Conservation (phyloP, 352 stramenopile genomes). For the Lagenidium sp. region DNA sequence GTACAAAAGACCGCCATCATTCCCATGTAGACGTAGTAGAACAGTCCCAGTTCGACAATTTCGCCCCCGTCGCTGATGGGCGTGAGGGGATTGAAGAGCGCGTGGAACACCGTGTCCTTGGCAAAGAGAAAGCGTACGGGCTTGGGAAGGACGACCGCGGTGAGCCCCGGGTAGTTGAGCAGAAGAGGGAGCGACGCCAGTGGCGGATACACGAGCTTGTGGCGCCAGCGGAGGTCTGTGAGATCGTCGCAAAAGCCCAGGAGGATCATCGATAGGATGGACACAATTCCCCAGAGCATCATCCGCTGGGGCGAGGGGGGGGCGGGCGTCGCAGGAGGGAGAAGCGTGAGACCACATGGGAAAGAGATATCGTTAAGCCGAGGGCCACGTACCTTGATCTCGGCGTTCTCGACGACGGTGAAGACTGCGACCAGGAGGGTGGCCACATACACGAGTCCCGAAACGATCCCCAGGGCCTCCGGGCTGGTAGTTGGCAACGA, state of each 20-base stretch:
- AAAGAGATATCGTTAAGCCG: no score
- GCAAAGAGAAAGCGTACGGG: slow-evolving; percentile 63
- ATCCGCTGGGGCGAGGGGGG: slow-evolving; percentile 28
- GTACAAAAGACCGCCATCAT: slow-evolving; percentile 99
- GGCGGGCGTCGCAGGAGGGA: neutral
- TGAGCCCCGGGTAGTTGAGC: slow-evolving; percentile 95
- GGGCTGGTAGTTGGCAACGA: slow-evolving; percentile 27
- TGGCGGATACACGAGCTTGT: slow-evolving; percentile 96
- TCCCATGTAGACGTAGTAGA: slow-evolving; percentile 98
- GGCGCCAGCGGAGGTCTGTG: slow-evolving; percentile 91
- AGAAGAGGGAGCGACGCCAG: slow-evolving; percentile 96
- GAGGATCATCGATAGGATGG: slow-evolving; percentile 89
- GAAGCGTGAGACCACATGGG: no score
- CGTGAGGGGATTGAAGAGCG: slow-evolving; percentile 52
- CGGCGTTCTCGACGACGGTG: slow-evolving; percentile 48
- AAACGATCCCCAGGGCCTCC: slow-evolving; percentile 84
- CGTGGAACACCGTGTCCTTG: slow-evolving; percentile 45
- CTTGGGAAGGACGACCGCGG: slow-evolving; percentile 91
- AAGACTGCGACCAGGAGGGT: slow-evolving; percentile 63
- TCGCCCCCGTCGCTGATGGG: slow-evolving; percentile 68
- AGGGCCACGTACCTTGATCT: slow-evolving; percentile 31
- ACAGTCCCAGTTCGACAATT: slow-evolving; percentile 88
- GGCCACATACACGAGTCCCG: slow-evolving; percentile 75
- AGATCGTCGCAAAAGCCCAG: slow-evolving; percentile 95
- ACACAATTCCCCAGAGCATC: slow-evolving; percentile 76